Base-by-base conservation (phyloP, 805 yeast species). In the Kockiozyma suomiensis region DNA sequence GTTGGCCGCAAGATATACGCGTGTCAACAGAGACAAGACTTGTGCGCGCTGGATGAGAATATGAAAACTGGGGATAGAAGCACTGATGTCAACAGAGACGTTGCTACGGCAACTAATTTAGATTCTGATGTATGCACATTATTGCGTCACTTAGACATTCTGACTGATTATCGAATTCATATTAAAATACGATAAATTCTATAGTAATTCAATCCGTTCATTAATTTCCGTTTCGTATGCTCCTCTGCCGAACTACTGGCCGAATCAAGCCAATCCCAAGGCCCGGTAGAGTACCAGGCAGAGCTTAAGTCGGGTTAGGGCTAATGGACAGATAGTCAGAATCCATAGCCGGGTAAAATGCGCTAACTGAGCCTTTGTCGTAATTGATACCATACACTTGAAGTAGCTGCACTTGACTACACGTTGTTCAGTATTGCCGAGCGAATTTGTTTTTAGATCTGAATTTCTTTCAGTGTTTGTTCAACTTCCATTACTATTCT, bases 31-130 rank as follows among this genome's bases (percentile, higher is more conserved):
- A n/a, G 5, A 37, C 28, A 41, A 38, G 17, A 38, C 42, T 19
- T 17, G 19, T 2, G 42, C 42, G 19, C 2, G 12, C 47, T 15
- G 30, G n/a, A 45, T 45, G 21, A 12, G 32, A 45, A 25, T 45
- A 7, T 21, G 10, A 10, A 45, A 45, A 45, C 13, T 47, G 50
- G 50, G 40, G 50, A 15, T 12, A 12, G n/a, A 2, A 47, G 50
- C 19, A 30, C 50, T 21, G 54, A 51, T 13, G 37, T 43, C n/a
- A 33, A 43, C 50, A 53, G 25, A 7, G n/a, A 10, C 38, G 56
- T 53, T 53, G 56, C 50, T 49, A 43, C 50, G 56, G 49, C 56
- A 53, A 53, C 56, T 10, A 30, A 30, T 7, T 30, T n/a, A n/a
- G n/a, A n/a, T n/a, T n/a, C n/a, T n/a, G n/a, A n/a, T n/a, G n/a